phyloP scores from a whole-genome alignment of 805 yeast genomes.

The Dipodascopsis uninucleata region DNA sequence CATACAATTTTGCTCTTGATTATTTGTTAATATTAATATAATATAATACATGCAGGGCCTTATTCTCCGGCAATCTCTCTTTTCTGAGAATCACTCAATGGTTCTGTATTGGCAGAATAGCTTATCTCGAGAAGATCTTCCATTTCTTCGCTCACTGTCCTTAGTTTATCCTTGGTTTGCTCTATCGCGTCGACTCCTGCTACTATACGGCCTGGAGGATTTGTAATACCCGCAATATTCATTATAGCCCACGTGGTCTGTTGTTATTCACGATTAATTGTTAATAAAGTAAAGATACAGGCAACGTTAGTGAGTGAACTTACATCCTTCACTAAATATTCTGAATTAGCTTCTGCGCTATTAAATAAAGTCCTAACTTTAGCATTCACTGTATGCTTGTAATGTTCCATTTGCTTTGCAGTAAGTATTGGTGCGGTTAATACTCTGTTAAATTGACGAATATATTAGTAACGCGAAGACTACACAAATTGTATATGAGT shows the following conservation, averaged over 20 bases:
- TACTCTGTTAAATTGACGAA: background rate
- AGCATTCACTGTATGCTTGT: conserved; percentile 20
- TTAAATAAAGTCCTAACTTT: conserved; percentile 25
- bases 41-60: too few species aligned
- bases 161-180: conserved; percentile 32
- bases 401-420: conserved; percentile 17
- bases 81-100: conserved; percentile 20
- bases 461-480: background rate
- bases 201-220: conserved; percentile 36
- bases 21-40: too few species aligned
- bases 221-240: conserved; percentile 34
- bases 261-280: conserved; percentile 1
- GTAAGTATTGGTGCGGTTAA: conserved; percentile 25
- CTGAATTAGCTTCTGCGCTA: conserved; percentile 26
- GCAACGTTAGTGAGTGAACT: background rate
- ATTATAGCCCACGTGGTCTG: conserved; percentile 26
- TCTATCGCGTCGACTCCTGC: conserved; percentile 34
- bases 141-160: conserved; percentile 34
- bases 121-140: conserved; percentile 32
- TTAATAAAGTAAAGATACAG: background rate
- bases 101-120: conserved; percentile 27
- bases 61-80: conserved; percentile 17
- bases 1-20: too few species aligned
- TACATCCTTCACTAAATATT: conserved; percentile 27
- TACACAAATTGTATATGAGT: background rate